Evolutionary conservation across 169 alveolate species (phyloP), one percentile per base, ranked within the genome.

Genomic region (Plasmodium inui): DNA sequence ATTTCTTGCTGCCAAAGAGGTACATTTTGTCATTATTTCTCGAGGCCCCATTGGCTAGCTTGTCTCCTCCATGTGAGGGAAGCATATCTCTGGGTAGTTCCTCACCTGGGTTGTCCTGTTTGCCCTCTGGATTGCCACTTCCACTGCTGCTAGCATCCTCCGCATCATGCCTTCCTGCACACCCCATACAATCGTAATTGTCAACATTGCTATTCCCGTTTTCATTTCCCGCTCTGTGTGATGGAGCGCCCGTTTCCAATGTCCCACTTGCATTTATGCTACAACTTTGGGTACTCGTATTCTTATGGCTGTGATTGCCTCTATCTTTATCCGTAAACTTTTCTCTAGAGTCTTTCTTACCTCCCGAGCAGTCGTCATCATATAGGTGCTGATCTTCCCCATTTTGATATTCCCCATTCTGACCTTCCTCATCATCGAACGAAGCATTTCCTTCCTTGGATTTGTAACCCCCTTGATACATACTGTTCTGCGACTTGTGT

Each of bases 371-470:
- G 28, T 34, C 32, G 5, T n/a, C 46, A 55, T 4, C 70, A 76
- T 39, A 34, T 7, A 32, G 17, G 50, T n/a, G 7, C 22, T 50
- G 73, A 14, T 28, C 55, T 74, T 61, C 55, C 46, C 7, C 73
- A n/a, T 61, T 55, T 17, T n/a, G n/a, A n/a, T n/a, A n/a, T n/a
- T n/a, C n/a, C n/a, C n/a, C n/a, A n/a, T n/a, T n/a, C n/a, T 30
- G 53, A 41, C 82, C 72, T 79, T 26, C 34, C 37, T 30, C 37
- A n/a, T 89, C 82, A 10, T 44, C 95, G 3, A 82, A 79, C 8
- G 57, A 78, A 1, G 37, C 80, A 55, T 83, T 92, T 79, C 91
- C 83, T 26, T 95, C 89, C 17, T 44, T 93, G 22, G 57, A 46
- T 9, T 95, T 93, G 17, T 83, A 81, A 26, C 32, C 74, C 85